Conservation (phyloP, 805 yeast genomes). For the Cyberlindnera euphorbiiphila region DNA sequence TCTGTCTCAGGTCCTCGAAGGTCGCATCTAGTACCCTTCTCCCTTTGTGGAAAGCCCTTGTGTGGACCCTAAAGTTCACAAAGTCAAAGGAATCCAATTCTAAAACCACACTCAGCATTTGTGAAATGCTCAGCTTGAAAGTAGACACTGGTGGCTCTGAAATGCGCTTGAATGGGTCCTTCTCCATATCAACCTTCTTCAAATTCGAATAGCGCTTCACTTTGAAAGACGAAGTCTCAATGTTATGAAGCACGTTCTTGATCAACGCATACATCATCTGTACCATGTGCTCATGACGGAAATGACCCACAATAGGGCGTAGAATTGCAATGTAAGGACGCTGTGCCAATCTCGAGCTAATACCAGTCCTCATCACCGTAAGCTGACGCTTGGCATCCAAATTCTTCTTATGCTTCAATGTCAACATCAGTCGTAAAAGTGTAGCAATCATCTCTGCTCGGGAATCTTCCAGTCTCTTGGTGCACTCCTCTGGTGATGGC, state of each 20-base stretch:
- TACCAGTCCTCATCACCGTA: conserved; percentile 12
- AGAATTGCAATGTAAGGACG: conserved; percentile 45
- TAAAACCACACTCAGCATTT: conserved; percentile 11
- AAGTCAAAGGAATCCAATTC: conserved; percentile 23
- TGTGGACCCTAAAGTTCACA: conserved; percentile 19
- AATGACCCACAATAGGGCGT: conserved; percentile 55
- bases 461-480: conserved; percentile 38
- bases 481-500: conserved; percentile 33
- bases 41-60: conserved; percentile 22
- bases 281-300: conserved; percentile 47
- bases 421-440: conserved; percentile 33
- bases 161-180: conserved; percentile 21
- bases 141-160: conserved; percentile 27
- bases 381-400: conserved; percentile 26
- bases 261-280: conserved; percentile 18
- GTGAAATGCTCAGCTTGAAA: conserved; percentile 29
- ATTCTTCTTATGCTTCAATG: conserved; percentile 37
- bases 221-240: conserved; percentile 11
- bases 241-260: conserved; percentile 14
- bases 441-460: conserved; percentile 34
- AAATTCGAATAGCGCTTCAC: conserved; percentile 20
- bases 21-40: conserved; percentile 40
- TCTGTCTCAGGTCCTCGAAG: conserved; percentile 48
- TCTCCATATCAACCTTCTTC: conserved; percentile 5
- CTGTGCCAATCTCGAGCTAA: conserved; percentile 13